A percentile compares a stretch with the other conserved stretches of the same genome.
Conservation (phyloP, 208 protist genomes). For the Leishmania braziliensis region DNA sequence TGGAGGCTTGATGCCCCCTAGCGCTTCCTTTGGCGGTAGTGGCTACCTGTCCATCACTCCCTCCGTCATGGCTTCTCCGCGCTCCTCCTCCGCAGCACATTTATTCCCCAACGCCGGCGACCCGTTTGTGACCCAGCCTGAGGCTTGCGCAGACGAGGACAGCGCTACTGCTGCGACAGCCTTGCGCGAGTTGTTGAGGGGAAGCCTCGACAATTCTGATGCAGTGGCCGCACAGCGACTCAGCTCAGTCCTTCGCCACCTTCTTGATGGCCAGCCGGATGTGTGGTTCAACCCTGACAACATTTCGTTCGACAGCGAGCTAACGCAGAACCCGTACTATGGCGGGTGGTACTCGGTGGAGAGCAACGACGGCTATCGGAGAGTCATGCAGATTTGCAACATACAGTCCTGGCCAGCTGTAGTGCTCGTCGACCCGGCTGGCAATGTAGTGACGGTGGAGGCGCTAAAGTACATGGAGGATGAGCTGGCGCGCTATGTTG, state of each 20-base stretch:
- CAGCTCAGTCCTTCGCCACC: slow-evolving; percentile 18
- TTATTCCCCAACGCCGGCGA: slow-evolving; percentile 1
- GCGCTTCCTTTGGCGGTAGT: neutral
- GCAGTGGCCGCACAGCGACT: slow-evolving; percentile 5
- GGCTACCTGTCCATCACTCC: slow-evolving; percentile 6
- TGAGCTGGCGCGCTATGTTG: slow-evolving; percentile 40
- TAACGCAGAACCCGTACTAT: slow-evolving; percentile 53
- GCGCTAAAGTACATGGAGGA: slow-evolving; percentile 60
- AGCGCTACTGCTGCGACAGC: neutral
- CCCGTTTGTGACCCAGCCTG: neutral
- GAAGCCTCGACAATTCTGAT: neutral
- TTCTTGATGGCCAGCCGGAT: slow-evolving; percentile 28
- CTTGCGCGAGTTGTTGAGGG: slow-evolving; percentile 9
- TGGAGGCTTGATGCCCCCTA: neutral
- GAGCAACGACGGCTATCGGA: slow-evolving; percentile 58
- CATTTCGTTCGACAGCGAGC: slow-evolving; percentile 41
- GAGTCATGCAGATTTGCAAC: slow-evolving; percentile 46
- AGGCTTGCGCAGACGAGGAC: neutral
- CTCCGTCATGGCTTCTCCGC: slow-evolving; percentile 23
- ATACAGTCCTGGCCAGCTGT: slow-evolving; percentile 65
- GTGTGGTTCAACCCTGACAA: slow-evolving; percentile 24
- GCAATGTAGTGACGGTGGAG: slow-evolving; percentile 47
- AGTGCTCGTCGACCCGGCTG: slow-evolving; percentile 58
- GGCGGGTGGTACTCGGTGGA: slow-evolving; percentile 71
- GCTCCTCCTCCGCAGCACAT: neutral